These are phyloP conservation scores for Acer saccharum DNA, from an alignment of 345 rosid species.

Conservation along the genomic window DNA sequence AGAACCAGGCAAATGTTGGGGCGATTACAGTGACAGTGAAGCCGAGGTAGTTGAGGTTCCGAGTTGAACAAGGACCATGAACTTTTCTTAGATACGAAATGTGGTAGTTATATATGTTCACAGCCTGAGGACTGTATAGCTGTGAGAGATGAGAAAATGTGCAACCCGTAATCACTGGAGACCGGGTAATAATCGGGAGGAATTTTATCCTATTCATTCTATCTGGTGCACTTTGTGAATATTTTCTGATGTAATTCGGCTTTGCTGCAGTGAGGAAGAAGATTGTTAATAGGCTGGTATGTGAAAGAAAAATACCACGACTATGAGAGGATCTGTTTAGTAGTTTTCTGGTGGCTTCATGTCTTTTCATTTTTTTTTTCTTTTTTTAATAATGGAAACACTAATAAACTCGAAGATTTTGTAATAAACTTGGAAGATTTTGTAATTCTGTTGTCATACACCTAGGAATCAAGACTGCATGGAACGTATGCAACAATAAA, in stretches of 20 bases:
- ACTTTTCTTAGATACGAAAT: conserved; percentile 1
- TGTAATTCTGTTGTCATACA: conserved; percentile 5
- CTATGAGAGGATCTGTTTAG: conserved; percentile 4
- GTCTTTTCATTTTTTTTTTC: not conserved
- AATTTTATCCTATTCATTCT: conserved; percentile 3
- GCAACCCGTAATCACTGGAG: not conserved
- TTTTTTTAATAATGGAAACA: conserved; percentile 10
- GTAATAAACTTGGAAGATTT: conserved; percentile 19
- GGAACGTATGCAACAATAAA: conserved; percentile 15
- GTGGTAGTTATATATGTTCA: conserved; percentile 1
- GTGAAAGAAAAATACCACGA: conserved; percentile 11
- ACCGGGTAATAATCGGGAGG: not conserved
- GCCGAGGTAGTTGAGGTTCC: conserved; percentile 64
- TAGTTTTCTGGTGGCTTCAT: conserved; percentile 13
- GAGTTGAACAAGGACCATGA: conserved; percentile 41
- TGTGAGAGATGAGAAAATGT: conserved; percentile 14
- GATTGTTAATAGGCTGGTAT: conserved; percentile 5
- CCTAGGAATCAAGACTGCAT: conserved; percentile 8
- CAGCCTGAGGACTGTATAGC: not conserved
- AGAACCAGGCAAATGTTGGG: conserved; percentile 70
- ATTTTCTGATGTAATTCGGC: conserved; percentile 15
- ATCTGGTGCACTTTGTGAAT: conserved; percentile 19
- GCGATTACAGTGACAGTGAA: conserved; percentile 79
- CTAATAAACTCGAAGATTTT: not conserved
- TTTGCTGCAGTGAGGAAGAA: conserved; percentile 14